Base-by-base conservation (phyloP, 2,329 filamentous ascomycete genomes). In the Penicillium expansum region DNA sequence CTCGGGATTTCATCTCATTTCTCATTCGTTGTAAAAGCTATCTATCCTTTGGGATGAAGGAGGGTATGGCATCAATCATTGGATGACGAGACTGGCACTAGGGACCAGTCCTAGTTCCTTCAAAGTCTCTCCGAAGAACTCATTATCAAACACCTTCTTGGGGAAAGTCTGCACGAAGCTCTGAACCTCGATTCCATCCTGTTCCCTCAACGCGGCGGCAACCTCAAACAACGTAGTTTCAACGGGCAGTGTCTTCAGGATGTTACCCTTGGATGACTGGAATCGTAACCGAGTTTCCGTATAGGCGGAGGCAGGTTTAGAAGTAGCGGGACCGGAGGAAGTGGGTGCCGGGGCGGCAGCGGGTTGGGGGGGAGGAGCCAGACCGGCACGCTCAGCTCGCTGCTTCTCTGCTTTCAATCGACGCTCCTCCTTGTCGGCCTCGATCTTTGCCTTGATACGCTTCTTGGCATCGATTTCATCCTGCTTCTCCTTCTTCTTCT, bases 191-290 rank as follows among this genome's bases (percentile, higher is more conserved):
- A 84, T 74, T 0, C 89, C 91, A 48, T 84, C 86, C 61, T 97
- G 91, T 48, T 83, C 75, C 70, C 86, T 79, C 24, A 99, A 72
- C 56, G 87, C 83, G 66, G 92, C 86, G 0, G 90, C 92, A 49
- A 99, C 87, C 77, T 99, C 93, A 67, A 96, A 96, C 11, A 99
- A 78, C 0, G 94, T 97, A 3, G 92, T 95, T 57, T 95, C 91
- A 6, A 90, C 92, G 0, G 91, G 87, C 62, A 96, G 86, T 0
- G 89, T 93, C 82, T 96, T 97, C 77, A 88, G 86, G 52, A 97
- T 79, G 59, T 89, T 92, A 14, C 91, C 91, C 18, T 78, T 80
- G 1, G 85, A 72, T 0, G 89, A 92, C 75, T 96, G 92, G 39
- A 99, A 78, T 58, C 92, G 83, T 60, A 99, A 77, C 29, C 94